Evolutionary conservation across 2,329 filamentous ascomycete species (phyloP).

Genomic region (Monosporascus sp.): DNA sequence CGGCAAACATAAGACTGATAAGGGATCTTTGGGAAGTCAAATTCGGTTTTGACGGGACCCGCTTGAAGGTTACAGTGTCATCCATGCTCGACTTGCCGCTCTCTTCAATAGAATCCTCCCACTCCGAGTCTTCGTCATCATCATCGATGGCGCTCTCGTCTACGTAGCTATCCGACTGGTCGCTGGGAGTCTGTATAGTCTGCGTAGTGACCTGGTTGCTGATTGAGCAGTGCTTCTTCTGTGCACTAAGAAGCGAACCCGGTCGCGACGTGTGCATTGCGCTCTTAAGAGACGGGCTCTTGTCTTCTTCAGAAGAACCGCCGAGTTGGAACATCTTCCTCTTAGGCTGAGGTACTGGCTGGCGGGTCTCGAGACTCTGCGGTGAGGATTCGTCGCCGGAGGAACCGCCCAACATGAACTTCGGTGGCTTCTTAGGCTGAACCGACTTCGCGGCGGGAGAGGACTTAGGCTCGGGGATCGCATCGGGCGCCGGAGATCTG

Average conservation of each 20-base stretch:
- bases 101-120: conserved; percentile 68
- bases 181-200: conserved; percentile 55
- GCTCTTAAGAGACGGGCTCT: conserved; percentile 62
- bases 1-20: conserved; percentile 80
- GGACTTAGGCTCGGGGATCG: conserved; percentile 57
- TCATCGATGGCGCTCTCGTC: conserved; percentile 80
- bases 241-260: conserved; percentile 34
- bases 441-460: conserved; percentile 60
- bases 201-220: conserved; percentile 67
- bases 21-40: conserved; percentile 82
- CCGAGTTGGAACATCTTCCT: conserved; percentile 48
- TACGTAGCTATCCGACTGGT: conserved; percentile 59
- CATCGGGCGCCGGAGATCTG: conserved; percentile 44
- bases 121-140: conserved; percentile 57
- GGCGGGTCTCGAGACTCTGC: conserved; percentile 42
- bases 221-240: conserved; percentile 79
- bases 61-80: conserved; percentile 76
- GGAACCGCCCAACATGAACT: conserved; percentile 71
- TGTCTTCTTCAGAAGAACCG: conserved; percentile 67
- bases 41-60: conserved; percentile 83
- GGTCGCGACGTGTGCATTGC: conserved; percentile 41
- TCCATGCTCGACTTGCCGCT: conserved; percentile 80
- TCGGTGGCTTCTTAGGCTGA: conserved; percentile 58
- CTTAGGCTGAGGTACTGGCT: conserved; percentile 27
- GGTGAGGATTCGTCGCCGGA: conserved; percentile 74